Base-by-base conservation (phyloP, 306 rosid genomes). In the Hippophae rhamnoides region DNA sequence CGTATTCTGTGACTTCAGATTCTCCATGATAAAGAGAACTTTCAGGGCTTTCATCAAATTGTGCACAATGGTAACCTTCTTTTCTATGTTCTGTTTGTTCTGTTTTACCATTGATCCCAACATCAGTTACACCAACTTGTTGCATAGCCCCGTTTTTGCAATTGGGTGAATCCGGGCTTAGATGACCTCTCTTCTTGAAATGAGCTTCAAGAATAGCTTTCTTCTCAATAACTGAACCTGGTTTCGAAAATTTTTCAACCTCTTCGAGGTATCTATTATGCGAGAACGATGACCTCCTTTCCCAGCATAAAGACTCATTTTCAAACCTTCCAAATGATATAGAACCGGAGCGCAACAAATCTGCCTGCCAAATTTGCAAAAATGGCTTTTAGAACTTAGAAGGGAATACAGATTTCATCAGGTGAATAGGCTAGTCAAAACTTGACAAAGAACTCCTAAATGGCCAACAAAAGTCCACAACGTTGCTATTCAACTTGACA, bases 321-420 rank as follows among this genome's bases (percentile, higher is more conserved):
- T 85, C 88, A 62, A 78, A 85, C 73, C 94, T 82, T 62, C 96
- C 96, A 67, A 88, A 88, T 64, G 94, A 88, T 79, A 84, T 64
- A 47, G 95, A 87, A 68, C 89, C 93, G 10, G 95, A 87, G 72
- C 76, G 83, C 72, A 81, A 53, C 63, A 85, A 82, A 53, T 78
- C 87, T 70, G 69, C 78, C 95, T 87, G 87, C 73, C 26, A 63
- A 72, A 58, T 57, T 42, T 70, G 72, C 66, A 53, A 41, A 73
- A 84, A 66, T 56, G 57, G 56, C 57, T 12, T 46, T 69, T 52
- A 49, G 64, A 65, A 31, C 38, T 31, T 31, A 49, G 45, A 50
- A 12, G 14, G 27, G 41, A 13, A 13, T 13, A 13, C 14, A 49
- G 6, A 12, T 49, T 12, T 13, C 14, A 49, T 5, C 5, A 49